Evolutionary conservation across 169 alveolate species (phyloP), one percentile per base, ranked within the genome.

Genomic region (Plasmodium billcollinsi): DNA sequence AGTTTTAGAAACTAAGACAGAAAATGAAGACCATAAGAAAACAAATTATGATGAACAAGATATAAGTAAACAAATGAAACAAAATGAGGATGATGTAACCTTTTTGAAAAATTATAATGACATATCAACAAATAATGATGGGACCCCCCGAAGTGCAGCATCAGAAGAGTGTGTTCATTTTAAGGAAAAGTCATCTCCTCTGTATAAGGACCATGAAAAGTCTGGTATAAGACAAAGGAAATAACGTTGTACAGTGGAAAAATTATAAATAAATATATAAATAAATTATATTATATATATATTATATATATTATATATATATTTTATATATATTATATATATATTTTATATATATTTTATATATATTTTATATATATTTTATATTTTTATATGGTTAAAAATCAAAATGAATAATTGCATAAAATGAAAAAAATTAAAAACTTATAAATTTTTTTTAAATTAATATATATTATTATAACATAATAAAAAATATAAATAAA

Each of bases 161-260:
- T 45, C 65, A 50, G 89, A 76, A 18, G 89, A 33, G 59, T 47
- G 65, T 54, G 69, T 21, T 2, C 29, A 62, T 54, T 6, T 50
- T 6, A n/a, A 65, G 24, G 89, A 62, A 52, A 62, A 63, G 24
- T 56, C 73, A 1, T 47, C 76, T 2, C 45, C 33, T 15, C 76
- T 76, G 12, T 12, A 33, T 33, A 33, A 33, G 43, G 65, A 52
- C 6, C 52, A 24, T 47, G 26, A 56, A 33, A 65, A 45, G 18
- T 39, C 33, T n/a, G 20, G 43, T 9, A 47, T 76, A 9, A 26
- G 89, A 29, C 89, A 76, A 43, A 65, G 89, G 26, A 74, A 75
- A 21, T 76, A 58, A 74, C 26, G 9, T 18, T 12, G 14, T 3
- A n/a, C 21, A 59, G 6, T 59, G n/a, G 4, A 52, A 12, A 8